Evolutionary conservation across 176 grass and related monocot species (phyloP).

Genomic region (sorghum (Sorghum bicolor)): DNA sequence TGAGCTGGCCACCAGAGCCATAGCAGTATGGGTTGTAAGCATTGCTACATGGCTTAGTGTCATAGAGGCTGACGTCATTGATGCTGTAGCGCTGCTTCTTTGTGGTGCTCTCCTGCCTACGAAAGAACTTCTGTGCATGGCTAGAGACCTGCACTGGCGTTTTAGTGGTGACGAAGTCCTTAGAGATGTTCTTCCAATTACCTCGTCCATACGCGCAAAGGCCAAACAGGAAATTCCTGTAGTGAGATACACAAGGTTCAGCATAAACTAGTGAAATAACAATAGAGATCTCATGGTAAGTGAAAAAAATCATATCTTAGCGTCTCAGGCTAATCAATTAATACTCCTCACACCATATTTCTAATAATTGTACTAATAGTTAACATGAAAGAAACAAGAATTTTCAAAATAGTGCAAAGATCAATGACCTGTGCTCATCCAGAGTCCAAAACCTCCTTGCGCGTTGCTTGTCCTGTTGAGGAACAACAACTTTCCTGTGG

Average conservation of each 20-base stretch:
- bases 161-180: constrained; percentile 18
- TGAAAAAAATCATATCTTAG: neutral
- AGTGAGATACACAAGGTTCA: neutral
- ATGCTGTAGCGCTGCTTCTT: constrained; percentile 1
- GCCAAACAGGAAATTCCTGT: constrained; percentile 15
- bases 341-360: neutral
- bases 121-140: constrained; percentile 37
- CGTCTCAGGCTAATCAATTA: neutral
- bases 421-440: constrained; percentile 27
- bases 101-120: neutral
- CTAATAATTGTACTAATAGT: neutral
- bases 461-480: neutral
- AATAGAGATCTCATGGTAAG: neutral
- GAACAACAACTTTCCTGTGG: neutral
- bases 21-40: neutral
- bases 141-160: constrained; percentile 16
- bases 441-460: constrained; percentile 7
- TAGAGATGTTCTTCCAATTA: constrained; percentile 32
- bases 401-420: neutral
- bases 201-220: neutral
- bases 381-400: neutral
- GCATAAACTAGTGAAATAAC: neutral
- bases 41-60: neutral
- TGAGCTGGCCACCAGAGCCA: neutral
- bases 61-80: constrained; percentile 12